Evolutionary conservation across 78 protist species (phyloP), one percentile per base, ranked within the genome.

Genomic region (Parvularia atlantis): DNA sequence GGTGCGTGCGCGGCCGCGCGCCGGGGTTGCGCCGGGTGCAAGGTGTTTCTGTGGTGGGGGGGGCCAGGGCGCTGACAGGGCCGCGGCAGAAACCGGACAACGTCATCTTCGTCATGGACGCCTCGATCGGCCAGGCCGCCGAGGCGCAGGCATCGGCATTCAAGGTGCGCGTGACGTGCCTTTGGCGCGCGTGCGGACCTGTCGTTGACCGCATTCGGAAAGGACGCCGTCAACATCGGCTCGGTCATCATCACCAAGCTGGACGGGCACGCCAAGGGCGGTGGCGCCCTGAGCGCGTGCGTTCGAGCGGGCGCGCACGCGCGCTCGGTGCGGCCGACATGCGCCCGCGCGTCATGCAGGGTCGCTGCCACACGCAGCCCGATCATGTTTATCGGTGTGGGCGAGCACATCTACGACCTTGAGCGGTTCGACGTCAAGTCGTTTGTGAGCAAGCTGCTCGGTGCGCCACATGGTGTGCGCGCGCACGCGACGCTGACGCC

Each of bases 221-320:
- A n/a, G 46, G 53, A 24, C 13, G 6, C n/a, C 10, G 96, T 95
- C 36, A 48, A 44, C 28, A 91, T 95, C 52, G 99, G 98, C 40
- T 77, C 95, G 0, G 91, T 91, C 63, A 91, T 97, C 82, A 83
- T 97, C 52, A 97, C 99, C 17, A 97, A 97, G 82, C 66, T 97
- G 65, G 99, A 97, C 62, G 98, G 98, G 56, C 91, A 94, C 75
- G 94, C 99, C 43, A 93, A 93, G 81, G 99, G 99, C 28, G 99
- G 99, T 35, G 96, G 98, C 43, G 95, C 96, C 6, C 77, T 91
- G 20, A 71, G 84, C 35, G 97, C 95, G 33, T 73, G 40, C 17
- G 79, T 78, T 0, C 7, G n/a, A n/a, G n/a, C n/a, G n/a, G n/a
- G n/a, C n/a, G n/a, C n/a, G n/a, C n/a, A n/a, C n/a, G n/a, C n/a